A percentile compares a stretch with the other conserved stretches of the same genome.
Conservation (phyloP, 176 grass and related monocot species). For the Pontederia paniculata region DNA sequence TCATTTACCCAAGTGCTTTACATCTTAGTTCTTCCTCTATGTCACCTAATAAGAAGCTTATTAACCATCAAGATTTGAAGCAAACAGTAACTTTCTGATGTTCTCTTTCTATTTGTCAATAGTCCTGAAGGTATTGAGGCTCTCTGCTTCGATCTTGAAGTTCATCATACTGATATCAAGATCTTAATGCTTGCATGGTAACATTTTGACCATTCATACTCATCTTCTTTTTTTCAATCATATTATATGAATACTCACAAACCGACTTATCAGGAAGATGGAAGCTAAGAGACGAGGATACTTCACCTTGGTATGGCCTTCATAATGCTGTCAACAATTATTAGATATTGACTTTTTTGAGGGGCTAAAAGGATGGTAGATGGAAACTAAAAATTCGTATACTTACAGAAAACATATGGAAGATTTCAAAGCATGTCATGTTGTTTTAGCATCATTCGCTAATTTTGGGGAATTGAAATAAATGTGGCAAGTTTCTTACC, state of each 20-base stretch:
- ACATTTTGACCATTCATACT: constrained; percentile 4
- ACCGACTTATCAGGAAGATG: constrained; percentile 73
- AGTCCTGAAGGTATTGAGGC: constrained; percentile 95
- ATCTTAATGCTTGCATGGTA: constrained; percentile 99
- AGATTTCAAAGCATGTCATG: background rate
- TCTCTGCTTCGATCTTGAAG: constrained; percentile 74
- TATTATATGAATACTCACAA: background rate
- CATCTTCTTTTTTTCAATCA: background rate
- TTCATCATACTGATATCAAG: constrained; percentile 90
- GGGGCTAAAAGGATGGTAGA: too few species aligned
- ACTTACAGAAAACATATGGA: too few species aligned
- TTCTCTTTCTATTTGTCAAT: constrained; percentile 11
- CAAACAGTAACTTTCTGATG: background rate
- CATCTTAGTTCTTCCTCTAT: background rate
- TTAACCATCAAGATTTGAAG: background rate
- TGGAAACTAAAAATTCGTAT: too few species aligned
- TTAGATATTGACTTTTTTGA: too few species aligned
- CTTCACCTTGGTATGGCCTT: constrained; percentile 66
- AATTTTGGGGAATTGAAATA: too few species aligned
- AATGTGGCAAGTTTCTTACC: too few species aligned
- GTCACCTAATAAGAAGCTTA: background rate
- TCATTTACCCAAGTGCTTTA: too few species aligned
- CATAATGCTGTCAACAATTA: background rate
- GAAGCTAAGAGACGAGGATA: constrained; percentile 88
- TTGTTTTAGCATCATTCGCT: background rate